These are phyloP conservation scores for Venturia oleaginea DNA, from an alignment of 2,329 filamentous ascomycete species.

Conservation along the genomic window DNA sequence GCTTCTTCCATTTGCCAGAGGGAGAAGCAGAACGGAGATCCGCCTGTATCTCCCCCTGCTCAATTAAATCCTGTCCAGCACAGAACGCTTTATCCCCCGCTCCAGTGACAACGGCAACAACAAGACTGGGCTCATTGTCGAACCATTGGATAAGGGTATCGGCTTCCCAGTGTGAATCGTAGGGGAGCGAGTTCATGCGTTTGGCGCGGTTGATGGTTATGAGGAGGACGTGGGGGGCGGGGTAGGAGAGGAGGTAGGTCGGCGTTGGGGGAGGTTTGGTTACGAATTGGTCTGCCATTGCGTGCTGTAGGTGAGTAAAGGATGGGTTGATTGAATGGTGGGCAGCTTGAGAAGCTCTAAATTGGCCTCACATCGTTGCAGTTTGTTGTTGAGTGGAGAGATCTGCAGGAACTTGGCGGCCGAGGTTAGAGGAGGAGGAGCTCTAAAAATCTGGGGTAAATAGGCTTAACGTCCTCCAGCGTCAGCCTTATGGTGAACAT, in stretches of 20 bases:
- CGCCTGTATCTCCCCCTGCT: conserved; percentile 26
- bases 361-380: not conserved
- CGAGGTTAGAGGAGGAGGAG: not conserved
- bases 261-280: conserved; percentile 8
- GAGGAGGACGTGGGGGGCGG: conserved; percentile 37
- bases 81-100: conserved; percentile 46
- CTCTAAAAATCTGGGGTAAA: not conserved
- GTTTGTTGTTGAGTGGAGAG: not conserved
- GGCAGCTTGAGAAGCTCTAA: not conserved
- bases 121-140: conserved; percentile 20
- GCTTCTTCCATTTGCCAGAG: conserved; percentile 1
- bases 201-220: conserved; percentile 45
- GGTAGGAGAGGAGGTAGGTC: conserved; percentile 36
- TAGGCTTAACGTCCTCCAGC: not conserved
- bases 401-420: not conserved
- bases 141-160: conserved; percentile 41
- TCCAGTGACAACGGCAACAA: conserved; percentile 38
- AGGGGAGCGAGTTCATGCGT: conserved; percentile 39
- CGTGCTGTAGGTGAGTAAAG: not conserved
- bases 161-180: conserved; percentile 40
- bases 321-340: too few relatives aligned
- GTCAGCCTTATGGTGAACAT: not conserved
- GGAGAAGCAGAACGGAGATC: not conserved
- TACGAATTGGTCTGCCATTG: conserved; percentile 1
- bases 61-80: conserved; percentile 47